phyloP scores from a whole-genome alignment of 1,284 basidiomycete species.

The Leccinum ponderosum region DNA sequence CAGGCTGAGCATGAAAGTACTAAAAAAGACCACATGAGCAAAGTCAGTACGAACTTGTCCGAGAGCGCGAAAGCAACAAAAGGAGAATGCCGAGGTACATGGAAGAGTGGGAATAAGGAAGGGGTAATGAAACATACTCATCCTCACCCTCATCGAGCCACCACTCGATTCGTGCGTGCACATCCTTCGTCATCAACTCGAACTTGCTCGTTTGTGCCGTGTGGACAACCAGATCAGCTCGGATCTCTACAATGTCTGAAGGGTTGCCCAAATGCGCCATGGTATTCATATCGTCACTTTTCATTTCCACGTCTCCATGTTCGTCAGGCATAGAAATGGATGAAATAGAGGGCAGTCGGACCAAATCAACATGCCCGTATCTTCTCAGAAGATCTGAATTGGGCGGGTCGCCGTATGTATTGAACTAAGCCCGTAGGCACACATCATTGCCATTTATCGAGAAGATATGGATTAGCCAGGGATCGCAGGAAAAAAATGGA shows the following conservation, averaged over 20 bases:
- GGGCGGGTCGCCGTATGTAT: slow-evolving; percentile 94
- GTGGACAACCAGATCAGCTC: slow-evolving; percentile 74
- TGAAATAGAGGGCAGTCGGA: slow-evolving; percentile 44
- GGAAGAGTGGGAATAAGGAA: neutral
- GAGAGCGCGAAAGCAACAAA: neutral
- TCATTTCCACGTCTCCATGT: slow-evolving; percentile 31
- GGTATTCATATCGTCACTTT: neutral
- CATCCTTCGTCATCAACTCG: slow-evolving; percentile 16
- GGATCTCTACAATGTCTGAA: slow-evolving; percentile 84
- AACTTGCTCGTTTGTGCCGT: slow-evolving; percentile 34
- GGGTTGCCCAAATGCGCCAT: slow-evolving; percentile 59
- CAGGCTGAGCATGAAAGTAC: slow-evolving; percentile 20
- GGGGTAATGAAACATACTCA: slow-evolving; percentile 62
- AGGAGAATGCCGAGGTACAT: neutral
- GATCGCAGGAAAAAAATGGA: neutral
- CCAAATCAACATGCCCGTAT: slow-evolving; percentile 90
- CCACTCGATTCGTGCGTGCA: slow-evolving; percentile 75
- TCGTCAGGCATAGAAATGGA: slow-evolving; percentile 33
- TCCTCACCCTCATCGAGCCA: slow-evolving; percentile 90
- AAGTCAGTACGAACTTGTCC: slow-evolving; percentile 7
- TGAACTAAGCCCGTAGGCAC: slow-evolving; percentile 59
- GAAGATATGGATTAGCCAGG: neutral
- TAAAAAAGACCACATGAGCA: neutral
- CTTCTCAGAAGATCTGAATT: slow-evolving; percentile 93
- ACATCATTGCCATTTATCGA: neutral